Base-by-base conservation (phyloP, 208 protist species). In the Wallacemonas sp. region DNA sequence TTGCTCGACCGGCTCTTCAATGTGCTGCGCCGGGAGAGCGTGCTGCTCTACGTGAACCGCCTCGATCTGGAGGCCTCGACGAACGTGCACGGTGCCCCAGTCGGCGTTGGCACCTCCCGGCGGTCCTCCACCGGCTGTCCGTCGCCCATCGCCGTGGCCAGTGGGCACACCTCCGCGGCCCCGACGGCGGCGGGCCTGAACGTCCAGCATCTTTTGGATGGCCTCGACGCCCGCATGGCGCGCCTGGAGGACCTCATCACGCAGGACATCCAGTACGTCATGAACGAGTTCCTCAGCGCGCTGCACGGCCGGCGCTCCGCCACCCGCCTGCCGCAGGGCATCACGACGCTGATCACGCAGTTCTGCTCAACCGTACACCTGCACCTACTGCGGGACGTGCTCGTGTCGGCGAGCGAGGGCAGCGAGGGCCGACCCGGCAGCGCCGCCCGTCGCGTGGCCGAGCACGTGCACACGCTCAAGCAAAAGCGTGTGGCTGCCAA, bases 21-120 rank as follows among this genome's bases (percentile, higher is more conserved):
- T 66, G 78, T 87, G 39, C 74, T 96, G 23, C 82, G 87, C 23
- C 76, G 78, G 25, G 84, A 91, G 64, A 93, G 82, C 62, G 84
- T 96, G 5, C 45, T 93, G 50, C 76, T 96, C 14, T 96, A 96
- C 70, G 83, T 96, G 10, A 96, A 93, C 67, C 86, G 79, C 8
- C 55, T 86, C 16, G 90, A 95, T 46, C 42, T 95, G 33, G 79
- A 88, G 41, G 57, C 70, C 7, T 36, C 69, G 31, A 59, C 52
- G 7, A 41, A 28, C 31, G 14, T 20, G 57, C 12, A 11, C 25
- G 23, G 14, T 3, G 4, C 26, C 23, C 18, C 5, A 12, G 18
- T 36, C 23, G 57, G 23, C 57, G 20, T 14, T 2, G 57, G 57
- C 18, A 18, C 10, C 11, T 64, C 57, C 5, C 26, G 29, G 3